Percentiles rank a stretch among this genome's conserved stretches.
Evolutionary conservation across 148 eudicot genomes (phyloP).

Genomic region (Nepenthes gracilis): DNA sequence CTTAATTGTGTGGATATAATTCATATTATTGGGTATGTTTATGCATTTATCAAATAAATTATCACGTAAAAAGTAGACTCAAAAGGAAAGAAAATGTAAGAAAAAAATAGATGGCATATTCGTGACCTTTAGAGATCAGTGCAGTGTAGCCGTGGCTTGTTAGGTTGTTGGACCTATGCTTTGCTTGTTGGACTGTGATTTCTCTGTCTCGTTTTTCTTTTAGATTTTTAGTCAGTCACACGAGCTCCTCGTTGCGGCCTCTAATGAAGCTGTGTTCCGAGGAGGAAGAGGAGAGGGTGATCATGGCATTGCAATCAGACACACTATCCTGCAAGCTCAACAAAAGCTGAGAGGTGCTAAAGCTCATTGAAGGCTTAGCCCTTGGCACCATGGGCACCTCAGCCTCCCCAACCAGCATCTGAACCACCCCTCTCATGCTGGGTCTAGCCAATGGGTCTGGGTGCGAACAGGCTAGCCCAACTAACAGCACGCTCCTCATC

Average conservation of each 20-base stretch:
- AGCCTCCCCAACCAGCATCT: slow-evolving; percentile 63
- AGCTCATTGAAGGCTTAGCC: slow-evolving; percentile 45
- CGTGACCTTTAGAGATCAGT: no score
- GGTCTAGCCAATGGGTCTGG: slow-evolving; percentile 62
- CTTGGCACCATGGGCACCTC: slow-evolving; percentile 62
- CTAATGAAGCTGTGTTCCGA: slow-evolving; percentile 31
- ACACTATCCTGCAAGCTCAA: slow-evolving; percentile 73
- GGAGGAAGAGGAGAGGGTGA: slow-evolving; percentile 48
- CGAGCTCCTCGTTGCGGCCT: slow-evolving; percentile 7
- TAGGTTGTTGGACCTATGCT: no score
- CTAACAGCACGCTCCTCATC: slow-evolving; percentile 50
- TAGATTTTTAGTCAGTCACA: slow-evolving; percentile 5
- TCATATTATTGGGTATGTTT: no score
- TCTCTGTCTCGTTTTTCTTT: no score
- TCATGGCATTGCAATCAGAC: slow-evolving; percentile 66
- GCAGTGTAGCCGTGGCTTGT: no score
- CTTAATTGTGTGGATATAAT: no score
- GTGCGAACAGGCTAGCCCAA: slow-evolving; percentile 68
- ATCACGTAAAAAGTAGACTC: no score
- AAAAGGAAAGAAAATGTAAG: no score
- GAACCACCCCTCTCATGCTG: slow-evolving; percentile 52
- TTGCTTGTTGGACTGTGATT: no score
- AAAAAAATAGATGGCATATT: no score
- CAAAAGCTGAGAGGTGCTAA: slow-evolving; percentile 54
- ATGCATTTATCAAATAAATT: no score